These are phyloP conservation scores for Pulveroboletus sp. DNA, from an alignment of 768 basidiomycete genomes.

Conservation along the genomic window DNA sequence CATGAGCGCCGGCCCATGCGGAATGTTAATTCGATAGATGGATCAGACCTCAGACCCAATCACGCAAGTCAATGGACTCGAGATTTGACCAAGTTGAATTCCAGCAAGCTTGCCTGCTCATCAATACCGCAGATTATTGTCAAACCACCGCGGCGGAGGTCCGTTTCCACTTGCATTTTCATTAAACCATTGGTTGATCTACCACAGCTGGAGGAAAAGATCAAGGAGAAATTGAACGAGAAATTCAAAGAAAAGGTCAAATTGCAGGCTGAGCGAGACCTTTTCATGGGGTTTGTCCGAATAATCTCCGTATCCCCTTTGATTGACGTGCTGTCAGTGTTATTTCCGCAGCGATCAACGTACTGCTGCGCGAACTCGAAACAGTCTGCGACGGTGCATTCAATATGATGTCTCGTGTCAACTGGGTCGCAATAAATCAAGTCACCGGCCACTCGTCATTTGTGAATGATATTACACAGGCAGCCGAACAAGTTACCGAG, in stretches of 20 bases:
- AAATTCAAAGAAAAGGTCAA: slow-evolving; percentile 76
- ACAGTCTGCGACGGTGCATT: slow-evolving; percentile 76
- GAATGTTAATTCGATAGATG: background rate
- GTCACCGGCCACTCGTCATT: slow-evolving; percentile 87
- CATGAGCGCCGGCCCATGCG: background rate
- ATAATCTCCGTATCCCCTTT: background rate
- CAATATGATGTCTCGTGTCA: slow-evolving; percentile 66
- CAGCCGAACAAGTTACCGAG: slow-evolving; percentile 73
- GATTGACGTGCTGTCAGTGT: slow-evolving; percentile 44
- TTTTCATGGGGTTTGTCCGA: slow-evolving; percentile 73
- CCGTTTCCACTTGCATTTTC: slow-evolving; percentile 7
- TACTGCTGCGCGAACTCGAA: slow-evolving; percentile 83
- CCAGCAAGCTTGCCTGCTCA: slow-evolving; percentile 78
- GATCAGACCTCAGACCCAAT: slow-evolving; percentile 37
- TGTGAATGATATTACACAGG: slow-evolving; percentile 68
- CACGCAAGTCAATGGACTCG: slow-evolving; percentile 73
- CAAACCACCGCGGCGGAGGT: slow-evolving; percentile 88
- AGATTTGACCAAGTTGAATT: slow-evolving; percentile 74
- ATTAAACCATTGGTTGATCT: background rate
- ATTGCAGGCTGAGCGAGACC: slow-evolving; percentile 80
- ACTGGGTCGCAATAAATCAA: slow-evolving; percentile 75
- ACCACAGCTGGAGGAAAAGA: slow-evolving; percentile 83
- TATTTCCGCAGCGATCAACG: slow-evolving; percentile 77
- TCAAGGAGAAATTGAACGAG: slow-evolving; percentile 74
- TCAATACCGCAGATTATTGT: slow-evolving; percentile 98